A percentile compares a stretch with the other conserved stretches of the same genome.
These are phyloP conservation scores for Colletotrichum tropicale DNA, from an alignment of 2,329 filamentous ascomycete species.

Conservation along the genomic window DNA sequence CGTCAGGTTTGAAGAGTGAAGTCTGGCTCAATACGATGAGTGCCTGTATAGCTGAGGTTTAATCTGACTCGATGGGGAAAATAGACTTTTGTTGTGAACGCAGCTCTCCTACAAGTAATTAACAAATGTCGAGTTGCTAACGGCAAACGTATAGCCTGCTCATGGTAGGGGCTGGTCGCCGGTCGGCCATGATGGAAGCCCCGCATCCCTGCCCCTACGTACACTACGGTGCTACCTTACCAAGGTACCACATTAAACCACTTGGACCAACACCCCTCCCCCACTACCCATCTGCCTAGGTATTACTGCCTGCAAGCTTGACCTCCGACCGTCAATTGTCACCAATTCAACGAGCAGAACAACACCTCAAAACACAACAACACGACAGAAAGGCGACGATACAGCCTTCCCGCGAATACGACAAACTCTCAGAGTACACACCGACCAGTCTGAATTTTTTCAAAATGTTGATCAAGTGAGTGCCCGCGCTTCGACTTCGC, in stretches of 20 bases:
- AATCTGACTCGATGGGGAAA: neutral
- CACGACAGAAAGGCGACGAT: neutral
- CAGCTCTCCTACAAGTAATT: neutral
- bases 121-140: neutral
- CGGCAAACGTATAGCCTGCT: neutral
- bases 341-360: neutral
- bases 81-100: neutral
- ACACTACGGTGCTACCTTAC: neutral
- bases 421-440: neutral
- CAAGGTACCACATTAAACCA: neutral
- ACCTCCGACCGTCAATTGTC: neutral
- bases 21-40: neutral
- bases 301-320: neutral
- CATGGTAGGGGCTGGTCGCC: neutral
- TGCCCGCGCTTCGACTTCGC: neutral
- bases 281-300: neutral
- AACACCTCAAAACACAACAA: neutral
- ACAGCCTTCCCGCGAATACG: neutral
- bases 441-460: neutral
- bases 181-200: neutral
- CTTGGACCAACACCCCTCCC: conserved; percentile 10
- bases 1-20: neutral
- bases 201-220: neutral
- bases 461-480: conserved; percentile 59
- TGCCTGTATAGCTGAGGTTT: neutral